A percentile compares a stretch with the other conserved stretches of the same genome.
phyloP scores from a whole-genome alignment of 768 basidiomycete species.

The Xerocomellus chrysenteron region DNA sequence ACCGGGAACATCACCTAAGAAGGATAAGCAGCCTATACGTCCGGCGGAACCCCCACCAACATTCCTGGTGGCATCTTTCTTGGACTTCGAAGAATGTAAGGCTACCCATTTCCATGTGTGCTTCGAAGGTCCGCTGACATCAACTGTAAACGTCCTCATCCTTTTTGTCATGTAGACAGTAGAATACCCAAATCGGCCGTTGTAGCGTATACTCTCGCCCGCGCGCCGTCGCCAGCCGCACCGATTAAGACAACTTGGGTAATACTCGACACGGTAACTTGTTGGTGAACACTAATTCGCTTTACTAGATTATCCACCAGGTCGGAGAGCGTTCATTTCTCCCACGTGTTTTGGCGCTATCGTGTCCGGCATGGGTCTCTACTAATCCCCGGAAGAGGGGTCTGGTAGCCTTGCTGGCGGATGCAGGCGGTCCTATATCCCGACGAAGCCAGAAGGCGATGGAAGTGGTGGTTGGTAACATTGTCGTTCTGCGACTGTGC shows the following conservation, averaged over 20 bases:
- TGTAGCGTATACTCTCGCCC: conserved; percentile 33
- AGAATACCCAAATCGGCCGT: conserved; percentile 39
- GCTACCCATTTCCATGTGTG: neutral
- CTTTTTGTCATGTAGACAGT: conserved; percentile 40
- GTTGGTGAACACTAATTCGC: conserved; percentile 1
- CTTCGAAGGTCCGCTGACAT: neutral
- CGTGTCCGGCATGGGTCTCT: conserved; percentile 37
- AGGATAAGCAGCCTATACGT: conserved; percentile 26
- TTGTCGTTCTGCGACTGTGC: conserved; percentile 56
- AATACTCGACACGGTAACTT: conserved; percentile 1
- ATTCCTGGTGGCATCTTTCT: conserved; percentile 50
- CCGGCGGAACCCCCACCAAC: conserved; percentile 34
- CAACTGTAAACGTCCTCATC: conserved; percentile 26
- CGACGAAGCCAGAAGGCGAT: conserved; percentile 32
- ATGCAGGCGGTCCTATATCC: conserved; percentile 44
- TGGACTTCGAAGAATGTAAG: conserved; percentile 67
- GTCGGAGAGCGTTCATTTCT: conserved; percentile 41
- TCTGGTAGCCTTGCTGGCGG: conserved; percentile 49
- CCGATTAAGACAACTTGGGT: conserved; percentile 42
- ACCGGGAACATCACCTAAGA: conserved; percentile 26
- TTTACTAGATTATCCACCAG: conserved; percentile 21
- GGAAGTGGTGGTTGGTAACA: conserved; percentile 46
- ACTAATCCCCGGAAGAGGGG: conserved; percentile 31
- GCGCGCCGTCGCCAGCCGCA: conserved; percentile 25
- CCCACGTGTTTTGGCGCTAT: conserved; percentile 46